Conservation (phyloP, 495 filamentous ascomycete species). For the Clavariopsis aquatica region DNA sequence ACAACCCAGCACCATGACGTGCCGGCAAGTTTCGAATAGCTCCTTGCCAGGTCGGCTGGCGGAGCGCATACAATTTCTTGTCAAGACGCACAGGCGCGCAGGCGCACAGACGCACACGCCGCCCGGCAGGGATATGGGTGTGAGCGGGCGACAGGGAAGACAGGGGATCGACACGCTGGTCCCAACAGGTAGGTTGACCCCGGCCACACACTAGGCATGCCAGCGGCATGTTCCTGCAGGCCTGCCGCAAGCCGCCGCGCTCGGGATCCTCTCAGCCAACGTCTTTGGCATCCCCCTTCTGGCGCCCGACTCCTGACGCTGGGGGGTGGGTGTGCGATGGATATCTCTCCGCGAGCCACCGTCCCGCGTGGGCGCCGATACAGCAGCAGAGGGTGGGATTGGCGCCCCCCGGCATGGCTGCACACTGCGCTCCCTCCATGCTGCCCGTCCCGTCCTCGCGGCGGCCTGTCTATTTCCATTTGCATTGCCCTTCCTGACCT, state of each 20-base stretch:
- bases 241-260: conserved; percentile 18
- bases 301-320: background rate
- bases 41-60: conserved; percentile 6
- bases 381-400: too few species aligned
- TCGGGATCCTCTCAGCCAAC: conserved; percentile 7
- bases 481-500: too few species aligned
- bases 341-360: background rate
- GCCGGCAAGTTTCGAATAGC: conserved; percentile 34
- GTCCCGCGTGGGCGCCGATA: too few species aligned
- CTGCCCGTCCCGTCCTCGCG: too few species aligned
- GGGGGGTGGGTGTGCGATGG: background rate
- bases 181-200: background rate
- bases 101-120: background rate
- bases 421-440: too few species aligned
- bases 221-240: background rate
- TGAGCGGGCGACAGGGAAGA: background rate
- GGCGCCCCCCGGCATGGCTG: too few species aligned
- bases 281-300: conserved; percentile 14
- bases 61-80: conserved; percentile 7
- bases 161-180: background rate
- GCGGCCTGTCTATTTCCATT: too few species aligned
- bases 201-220: background rate
- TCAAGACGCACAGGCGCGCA: background rate
- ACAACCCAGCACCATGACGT: conserved; percentile 30
- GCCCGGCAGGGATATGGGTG: background rate